Conservation (phyloP, 75 land plant species). For the Larix kaempferi region DNA sequence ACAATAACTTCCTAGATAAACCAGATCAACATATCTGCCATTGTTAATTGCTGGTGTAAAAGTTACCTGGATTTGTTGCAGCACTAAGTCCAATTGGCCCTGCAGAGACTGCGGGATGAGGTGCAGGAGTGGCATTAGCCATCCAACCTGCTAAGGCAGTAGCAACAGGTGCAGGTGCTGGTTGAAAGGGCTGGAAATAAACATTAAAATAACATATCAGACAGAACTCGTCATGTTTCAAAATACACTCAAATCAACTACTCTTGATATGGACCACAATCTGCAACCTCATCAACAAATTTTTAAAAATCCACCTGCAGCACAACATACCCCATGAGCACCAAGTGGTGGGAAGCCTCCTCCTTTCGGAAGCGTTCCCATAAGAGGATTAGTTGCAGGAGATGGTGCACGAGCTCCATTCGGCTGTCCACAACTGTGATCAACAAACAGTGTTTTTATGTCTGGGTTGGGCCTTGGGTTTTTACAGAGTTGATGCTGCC, state of each 20-base stretch:
- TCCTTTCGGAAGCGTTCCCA: slow-evolving; percentile 47
- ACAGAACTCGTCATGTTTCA: background rate
- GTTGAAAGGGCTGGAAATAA: slow-evolving; percentile 61
- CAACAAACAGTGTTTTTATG: slow-evolving; percentile 86
- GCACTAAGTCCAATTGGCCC: slow-evolving; percentile 62
- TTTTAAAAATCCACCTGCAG: background rate
- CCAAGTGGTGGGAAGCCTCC: slow-evolving; percentile 66
- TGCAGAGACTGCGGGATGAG: slow-evolving; percentile 68
- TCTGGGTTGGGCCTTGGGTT: slow-evolving; percentile 92
- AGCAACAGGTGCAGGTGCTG: slow-evolving; percentile 62
- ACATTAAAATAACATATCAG: no score
- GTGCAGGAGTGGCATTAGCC: slow-evolving; percentile 70
- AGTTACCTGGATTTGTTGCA: slow-evolving; percentile 61
- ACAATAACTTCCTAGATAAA: no score
- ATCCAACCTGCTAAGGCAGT: slow-evolving; percentile 87
- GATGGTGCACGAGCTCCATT: slow-evolving; percentile 91
- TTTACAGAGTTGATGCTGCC: slow-evolving; percentile 96
- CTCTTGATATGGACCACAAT: background rate
- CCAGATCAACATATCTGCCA: no score
- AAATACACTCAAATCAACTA: background rate
- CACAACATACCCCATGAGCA: slow-evolving; percentile 58
- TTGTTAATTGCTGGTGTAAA: no score
- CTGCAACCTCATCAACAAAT: background rate
- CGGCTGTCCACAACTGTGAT: slow-evolving; percentile 81
- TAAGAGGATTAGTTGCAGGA: slow-evolving; percentile 62